A percentile compares a stretch with the other conserved stretches of the same genome.
Conservation (phyloP, 2,329 filamentous ascomycete species). For the Lasiodiplodia hormozganensis region DNA sequence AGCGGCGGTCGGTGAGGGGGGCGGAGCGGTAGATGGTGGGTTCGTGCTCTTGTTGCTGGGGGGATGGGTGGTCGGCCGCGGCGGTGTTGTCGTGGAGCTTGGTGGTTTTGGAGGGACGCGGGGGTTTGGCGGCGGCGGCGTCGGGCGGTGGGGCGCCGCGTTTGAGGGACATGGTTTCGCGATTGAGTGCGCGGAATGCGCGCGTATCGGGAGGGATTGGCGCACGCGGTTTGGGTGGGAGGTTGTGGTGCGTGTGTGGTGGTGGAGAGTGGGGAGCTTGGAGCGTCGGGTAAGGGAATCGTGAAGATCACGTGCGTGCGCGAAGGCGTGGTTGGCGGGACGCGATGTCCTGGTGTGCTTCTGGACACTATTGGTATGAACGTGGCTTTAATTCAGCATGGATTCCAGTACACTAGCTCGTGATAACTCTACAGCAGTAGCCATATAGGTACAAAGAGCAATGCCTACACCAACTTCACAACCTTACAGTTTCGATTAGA, state of each 20-base stretch:
- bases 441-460: too few species aligned
- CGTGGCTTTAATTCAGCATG: too few species aligned
- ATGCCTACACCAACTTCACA: too few species aligned
- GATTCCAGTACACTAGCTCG: too few species aligned
- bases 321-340: neutral
- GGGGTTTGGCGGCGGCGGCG: conserved; percentile 22
- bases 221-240: neutral
- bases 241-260: neutral
- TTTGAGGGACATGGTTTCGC: conserved; percentile 42
- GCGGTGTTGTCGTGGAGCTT: neutral
- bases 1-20: conserved; percentile 58
- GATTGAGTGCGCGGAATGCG: neutral
- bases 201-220: neutral
- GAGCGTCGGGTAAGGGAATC: neutral
- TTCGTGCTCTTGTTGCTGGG: neutral
- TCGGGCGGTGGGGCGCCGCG: conserved; percentile 35
- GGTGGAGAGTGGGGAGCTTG: neutral
- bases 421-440: too few species aligned
- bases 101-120: neutral
- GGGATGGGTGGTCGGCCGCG: neutral
- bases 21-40: conserved; percentile 53
- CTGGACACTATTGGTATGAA: too few species aligned
- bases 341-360: neutral
- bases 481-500: too few species aligned
- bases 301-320: neutral